Base-by-base conservation (phyloP, 768 basidiomycete species). In the Leccinum uliginosum region DNA sequence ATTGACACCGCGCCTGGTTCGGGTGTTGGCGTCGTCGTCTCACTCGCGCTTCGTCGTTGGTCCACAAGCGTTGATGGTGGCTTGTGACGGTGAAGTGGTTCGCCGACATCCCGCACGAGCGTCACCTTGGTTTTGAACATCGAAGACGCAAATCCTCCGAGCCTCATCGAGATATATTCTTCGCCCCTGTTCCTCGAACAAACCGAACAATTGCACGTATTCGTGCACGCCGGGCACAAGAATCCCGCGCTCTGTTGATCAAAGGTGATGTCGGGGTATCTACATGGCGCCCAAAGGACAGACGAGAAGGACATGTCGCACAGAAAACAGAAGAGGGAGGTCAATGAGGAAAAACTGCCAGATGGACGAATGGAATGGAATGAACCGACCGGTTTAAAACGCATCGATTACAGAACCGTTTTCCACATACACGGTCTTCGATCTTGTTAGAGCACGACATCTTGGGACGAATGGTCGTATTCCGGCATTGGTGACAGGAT, bases 181-280 rank as follows among this genome's bases (percentile, higher is more conserved):
- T 81, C 83, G 6, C 82, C 81, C 6, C 83, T 74, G 56, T 59
- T 73, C 26, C 65, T 59, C 14, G 76, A 71, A 60, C 82, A 83
- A 0, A 6, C 0, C 11, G 79, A 77, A 63, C 83, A 84, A 46
- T 78, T 81, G 66, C 83, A 85, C 11, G 59, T 75, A 11, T 69
- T 61, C 3, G 64, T 61, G 61, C 82, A 84, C 14, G 24, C 60
- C 0, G 83, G 83, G 60, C 83, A 85, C 23, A 61, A 54, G 51
- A 76, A 78, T 7, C 63, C 53, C 4, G 60, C 58, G 38, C 59
- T 69, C 19, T 55, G 63, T 32, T 63, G 46, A 30, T 75, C 67
- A 56, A 78, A 78, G 26, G 65, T 65, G 55, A 76, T 54, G 17
- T 75, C 69, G 1, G 75, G 73, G 52, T 78, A 78, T 59, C 78